Evolutionary conservation across 257 asterid genomes (phyloP).

Genomic region (Fraxinus cuspidata): DNA sequence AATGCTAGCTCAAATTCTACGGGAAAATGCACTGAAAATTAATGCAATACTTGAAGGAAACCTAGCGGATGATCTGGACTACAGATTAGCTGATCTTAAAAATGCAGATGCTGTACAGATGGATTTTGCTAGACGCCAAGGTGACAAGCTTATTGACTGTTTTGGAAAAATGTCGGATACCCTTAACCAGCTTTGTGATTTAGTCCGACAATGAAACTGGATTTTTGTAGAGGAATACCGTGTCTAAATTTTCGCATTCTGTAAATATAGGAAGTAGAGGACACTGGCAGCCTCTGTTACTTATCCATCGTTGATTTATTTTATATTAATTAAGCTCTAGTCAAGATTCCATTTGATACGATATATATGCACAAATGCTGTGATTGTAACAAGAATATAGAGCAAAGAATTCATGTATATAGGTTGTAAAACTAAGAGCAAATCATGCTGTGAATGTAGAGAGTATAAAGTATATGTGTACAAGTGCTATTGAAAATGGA

Average conservation of each 20-base stretch:
- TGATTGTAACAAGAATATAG: neutral
- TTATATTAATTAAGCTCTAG: neutral
- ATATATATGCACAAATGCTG: no score
- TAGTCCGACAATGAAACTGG: constrained; percentile 41
- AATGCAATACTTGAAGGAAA: constrained; percentile 57
- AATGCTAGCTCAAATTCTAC: constrained; percentile 48
- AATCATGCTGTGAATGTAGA: neutral
- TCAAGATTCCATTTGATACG: neutral
- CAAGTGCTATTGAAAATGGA: neutral
- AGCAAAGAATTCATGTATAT: neutral
- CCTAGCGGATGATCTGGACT: constrained; percentile 48
- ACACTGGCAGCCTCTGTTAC: neutral
- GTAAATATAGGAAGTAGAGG: constrained; percentile 16
- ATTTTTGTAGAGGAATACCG: neutral
- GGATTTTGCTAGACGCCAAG: constrained; percentile 58
- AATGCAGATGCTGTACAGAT: constrained; percentile 45
- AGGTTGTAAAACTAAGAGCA: neutral
- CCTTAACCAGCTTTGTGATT: constrained; percentile 61
- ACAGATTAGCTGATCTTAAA: constrained; percentile 44
- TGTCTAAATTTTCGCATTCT: constrained; percentile 5
- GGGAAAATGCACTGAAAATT: constrained; percentile 51
- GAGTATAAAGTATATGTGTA: neutral
- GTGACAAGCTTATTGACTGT: constrained; percentile 63
- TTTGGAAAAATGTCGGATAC: constrained; percentile 56
- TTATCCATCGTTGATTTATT: neutral